These are phyloP conservation scores for Seiridium cupressi DNA, from an alignment of 2,329 filamentous ascomycete species.

Conservation along the genomic window DNA sequence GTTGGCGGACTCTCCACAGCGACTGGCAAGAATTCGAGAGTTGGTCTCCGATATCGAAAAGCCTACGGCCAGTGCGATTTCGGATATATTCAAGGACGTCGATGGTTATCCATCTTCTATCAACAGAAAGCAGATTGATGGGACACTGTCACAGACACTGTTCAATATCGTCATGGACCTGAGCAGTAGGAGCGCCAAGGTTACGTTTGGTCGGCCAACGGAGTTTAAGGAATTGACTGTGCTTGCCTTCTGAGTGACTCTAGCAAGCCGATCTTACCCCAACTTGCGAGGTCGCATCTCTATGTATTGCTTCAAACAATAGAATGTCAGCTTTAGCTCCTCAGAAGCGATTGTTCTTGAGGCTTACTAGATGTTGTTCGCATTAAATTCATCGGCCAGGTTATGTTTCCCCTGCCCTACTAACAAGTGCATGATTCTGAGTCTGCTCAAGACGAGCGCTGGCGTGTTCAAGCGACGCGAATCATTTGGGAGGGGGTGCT, in stretches of 20 bases:
- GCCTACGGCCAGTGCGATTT: conserved; percentile 14
- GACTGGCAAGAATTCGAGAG: conserved; percentile 22
- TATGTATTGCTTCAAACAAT: too few relatives aligned
- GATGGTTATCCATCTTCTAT: conserved; percentile 26
- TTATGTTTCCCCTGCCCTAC: too few relatives aligned
- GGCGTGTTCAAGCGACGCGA: too few relatives aligned
- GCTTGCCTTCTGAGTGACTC: conserved; percentile 16
- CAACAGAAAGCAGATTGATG: conserved; percentile 22
- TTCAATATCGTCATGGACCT: conserved; percentile 32
- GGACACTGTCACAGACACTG: conserved; percentile 22
- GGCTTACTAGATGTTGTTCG: too few relatives aligned
- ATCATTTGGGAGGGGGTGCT: too few relatives aligned
- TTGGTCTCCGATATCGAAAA: conserved; percentile 15
- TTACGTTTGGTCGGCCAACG: conserved; percentile 29
- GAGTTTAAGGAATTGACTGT: conserved; percentile 17
- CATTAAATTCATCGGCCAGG: too few relatives aligned
- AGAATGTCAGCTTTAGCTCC: too few relatives aligned
- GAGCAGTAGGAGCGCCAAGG: conserved; percentile 18
- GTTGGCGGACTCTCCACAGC: conserved; percentile 25
- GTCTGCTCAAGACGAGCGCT: too few relatives aligned
- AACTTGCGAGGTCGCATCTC: too few relatives aligned
- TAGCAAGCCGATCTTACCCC: too few relatives aligned
- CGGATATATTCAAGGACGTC: conserved; percentile 25
- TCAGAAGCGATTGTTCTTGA: too few relatives aligned
- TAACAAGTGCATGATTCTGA: too few relatives aligned